Evolutionary conservation across 2,329 filamentous ascomycete genomes (phyloP).

Genomic region (Whalleya microplaca): DNA sequence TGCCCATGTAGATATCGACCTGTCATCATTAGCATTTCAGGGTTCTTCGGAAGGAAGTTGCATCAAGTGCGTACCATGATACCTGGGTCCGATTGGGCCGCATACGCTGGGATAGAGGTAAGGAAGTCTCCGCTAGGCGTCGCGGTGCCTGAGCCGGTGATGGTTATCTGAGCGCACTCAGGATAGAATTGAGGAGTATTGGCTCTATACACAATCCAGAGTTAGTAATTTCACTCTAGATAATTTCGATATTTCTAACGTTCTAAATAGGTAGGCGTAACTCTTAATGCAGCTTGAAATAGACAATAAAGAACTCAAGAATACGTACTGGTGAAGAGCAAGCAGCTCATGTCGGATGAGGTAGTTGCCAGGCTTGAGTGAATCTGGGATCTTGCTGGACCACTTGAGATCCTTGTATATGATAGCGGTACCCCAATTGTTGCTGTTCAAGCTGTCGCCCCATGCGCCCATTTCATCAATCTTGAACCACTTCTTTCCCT

Average conservation of each 20-base stretch:
- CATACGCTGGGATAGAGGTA: conserved; percentile 50
- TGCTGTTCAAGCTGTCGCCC: conserved; percentile 47
- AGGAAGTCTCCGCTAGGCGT: conserved; percentile 45
- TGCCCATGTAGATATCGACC: conserved; percentile 52
- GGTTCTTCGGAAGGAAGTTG: background rate
- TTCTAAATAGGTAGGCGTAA: too few species aligned
- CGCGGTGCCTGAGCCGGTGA: conserved; percentile 52
- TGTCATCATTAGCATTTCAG: conserved; percentile 23
- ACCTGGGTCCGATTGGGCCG: conserved; percentile 51
- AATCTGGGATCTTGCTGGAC: conserved; percentile 53
- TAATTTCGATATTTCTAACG: background rate
- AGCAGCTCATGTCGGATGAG: conserved; percentile 61
- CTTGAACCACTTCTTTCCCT: conserved; percentile 61
- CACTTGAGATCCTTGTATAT: conserved; percentile 51
- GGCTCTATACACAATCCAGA: conserved; percentile 1
- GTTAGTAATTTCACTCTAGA: background rate
- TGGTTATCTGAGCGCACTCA: conserved; percentile 58
- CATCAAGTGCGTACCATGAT: conserved; percentile 42
- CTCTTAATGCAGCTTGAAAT: conserved; percentile 10
- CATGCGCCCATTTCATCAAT: conserved; percentile 58
- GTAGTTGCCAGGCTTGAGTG: conserved; percentile 56
- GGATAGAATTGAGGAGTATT: conserved; percentile 55
- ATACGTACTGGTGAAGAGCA: conserved; percentile 51
- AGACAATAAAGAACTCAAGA: conserved; percentile 42
- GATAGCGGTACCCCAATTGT: conserved; percentile 52